Conservation (phyloP, 352 stramenopile species). For the Stramenopiles sp. region DNA sequence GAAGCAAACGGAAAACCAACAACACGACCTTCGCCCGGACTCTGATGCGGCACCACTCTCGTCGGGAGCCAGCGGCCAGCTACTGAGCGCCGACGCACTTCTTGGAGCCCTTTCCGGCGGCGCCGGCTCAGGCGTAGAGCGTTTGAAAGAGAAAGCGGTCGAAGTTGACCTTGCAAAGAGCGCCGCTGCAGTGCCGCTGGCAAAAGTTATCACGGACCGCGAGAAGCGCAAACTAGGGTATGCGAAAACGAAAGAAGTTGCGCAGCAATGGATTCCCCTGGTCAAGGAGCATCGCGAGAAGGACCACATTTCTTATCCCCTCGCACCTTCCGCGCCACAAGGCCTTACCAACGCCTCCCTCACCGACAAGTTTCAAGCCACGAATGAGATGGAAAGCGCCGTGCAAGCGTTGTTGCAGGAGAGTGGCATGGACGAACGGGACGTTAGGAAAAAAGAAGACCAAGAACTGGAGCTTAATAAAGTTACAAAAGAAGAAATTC, state of each 20-base stretch:
- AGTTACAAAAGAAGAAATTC: slow-evolving; percentile 44
- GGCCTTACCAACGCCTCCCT: slow-evolving; percentile 56
- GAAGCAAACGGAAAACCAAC: too few relatives aligned
- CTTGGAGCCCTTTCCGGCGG: slow-evolving; percentile 19
- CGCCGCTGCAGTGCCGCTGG: slow-evolving; percentile 33
- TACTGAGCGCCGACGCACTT: slow-evolving; percentile 19
- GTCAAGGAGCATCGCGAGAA: slow-evolving; percentile 73
- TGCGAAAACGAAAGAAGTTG: slow-evolving; percentile 52
- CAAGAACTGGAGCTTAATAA: slow-evolving; percentile 44
- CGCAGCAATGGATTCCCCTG: slow-evolving; percentile 61
- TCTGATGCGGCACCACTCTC: slow-evolving; percentile 32
- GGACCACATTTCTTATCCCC: slow-evolving; percentile 69
- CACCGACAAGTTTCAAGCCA: slow-evolving; percentile 73
- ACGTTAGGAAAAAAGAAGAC: slow-evolving; percentile 32
- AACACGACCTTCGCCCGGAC: too few relatives aligned
- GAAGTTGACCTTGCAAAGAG: slow-evolving; percentile 47
- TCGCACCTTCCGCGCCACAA: slow-evolving; percentile 22
- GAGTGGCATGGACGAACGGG: slow-evolving; percentile 37
- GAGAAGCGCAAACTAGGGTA: slow-evolving; percentile 66
- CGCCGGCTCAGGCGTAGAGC: background rate
- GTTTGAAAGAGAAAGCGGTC: slow-evolving; percentile 29
- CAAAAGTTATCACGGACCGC: slow-evolving; percentile 55
- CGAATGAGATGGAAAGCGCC: slow-evolving; percentile 49
- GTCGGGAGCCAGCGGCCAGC: slow-evolving; percentile 24
- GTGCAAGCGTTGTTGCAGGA: slow-evolving; percentile 38